Evolutionary conservation across 2,329 filamentous ascomycete genomes (phyloP), one percentile per base, ranked within the genome.

Genomic region (Alternaria viburni): DNA sequence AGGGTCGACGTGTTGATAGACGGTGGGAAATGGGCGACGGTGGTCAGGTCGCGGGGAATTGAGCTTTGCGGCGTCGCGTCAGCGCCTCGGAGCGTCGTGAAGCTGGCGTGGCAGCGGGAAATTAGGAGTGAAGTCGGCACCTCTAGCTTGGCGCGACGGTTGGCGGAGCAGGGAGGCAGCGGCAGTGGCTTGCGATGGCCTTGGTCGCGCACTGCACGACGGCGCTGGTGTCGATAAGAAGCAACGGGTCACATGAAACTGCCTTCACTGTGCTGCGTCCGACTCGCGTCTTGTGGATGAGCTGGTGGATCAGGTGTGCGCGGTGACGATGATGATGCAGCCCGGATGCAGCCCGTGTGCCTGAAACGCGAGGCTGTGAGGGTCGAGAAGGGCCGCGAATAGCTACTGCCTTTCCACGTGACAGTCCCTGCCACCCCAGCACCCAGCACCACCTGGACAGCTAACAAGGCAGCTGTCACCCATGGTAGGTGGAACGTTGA

Each of bases 131-230:
- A 75, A 65, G 70, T 73, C 63, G 67, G 59, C 30, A 57, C 59
- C 69, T 66, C 63, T 28, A 15, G 67, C 77, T 79, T 80, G 76
- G 77, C 77, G 72, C 70, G 62, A 63, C 65, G 62, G 70, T 55
- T 71, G 69, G 67, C 66, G 70, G 61, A 71, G 65, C 67, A 66
- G 36, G 36, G 36, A 41, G 36, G 36, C 36, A 71, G 69, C 64
- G 65, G 68, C 69, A 66, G 71, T 72, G 73, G 72, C 73, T 73
- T 70, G 63, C 30, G 54, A 43, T 54, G 61, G 67, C 61, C 67
- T 60, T 66, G 57, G 28, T 62, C 51, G 60, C 69, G 64, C 57
- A 60, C 54, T 61, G 67, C 63, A 57, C 57, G 59, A 64, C 45
- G 52, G 61, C 56, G 44, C 57, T 50, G 49, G 32, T 44, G 19